These are phyloP conservation scores for Leccinum huronense DNA, from an alignment of 1,284 basidiomycete genomes.

Conservation along the genomic window DNA sequence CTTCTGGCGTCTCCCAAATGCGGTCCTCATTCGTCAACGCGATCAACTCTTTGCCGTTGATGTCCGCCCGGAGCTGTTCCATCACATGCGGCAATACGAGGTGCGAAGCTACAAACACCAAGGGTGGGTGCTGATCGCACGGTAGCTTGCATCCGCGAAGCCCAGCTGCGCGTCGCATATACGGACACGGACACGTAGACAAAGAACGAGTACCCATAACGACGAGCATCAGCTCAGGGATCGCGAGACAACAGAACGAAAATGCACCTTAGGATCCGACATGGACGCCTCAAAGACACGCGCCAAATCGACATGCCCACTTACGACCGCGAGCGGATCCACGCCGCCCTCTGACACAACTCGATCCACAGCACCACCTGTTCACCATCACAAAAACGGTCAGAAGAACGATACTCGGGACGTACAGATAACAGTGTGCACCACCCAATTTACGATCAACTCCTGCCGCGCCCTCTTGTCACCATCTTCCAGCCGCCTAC, in stretches of 20 bases:
- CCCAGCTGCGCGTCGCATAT: slow-evolving; percentile 37
- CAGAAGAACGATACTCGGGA: slow-evolving; percentile 12
- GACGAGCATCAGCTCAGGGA: background rate
- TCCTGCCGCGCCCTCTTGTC: slow-evolving; percentile 41
- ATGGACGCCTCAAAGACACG: slow-evolving; percentile 48
- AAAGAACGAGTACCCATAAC: background rate
- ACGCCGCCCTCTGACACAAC: slow-evolving; percentile 64
- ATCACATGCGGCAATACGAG: slow-evolving; percentile 68
- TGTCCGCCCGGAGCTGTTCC: slow-evolving; percentile 60
- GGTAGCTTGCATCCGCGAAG: slow-evolving; percentile 66
- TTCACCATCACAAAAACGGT: background rate
- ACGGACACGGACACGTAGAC: slow-evolving; percentile 14
- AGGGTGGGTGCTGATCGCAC: slow-evolving; percentile 61
- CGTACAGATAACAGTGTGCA: slow-evolving; percentile 70
- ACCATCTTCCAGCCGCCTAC: slow-evolving; percentile 1
- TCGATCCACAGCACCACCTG: slow-evolving; percentile 79
- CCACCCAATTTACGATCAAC: slow-evolving; percentile 55
- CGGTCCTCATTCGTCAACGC: slow-evolving; percentile 70
- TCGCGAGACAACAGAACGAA: background rate
- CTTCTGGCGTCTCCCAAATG: slow-evolving; percentile 84
- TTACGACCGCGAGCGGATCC: slow-evolving; percentile 67
- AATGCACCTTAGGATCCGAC: slow-evolving; percentile 44
- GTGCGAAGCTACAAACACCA: slow-evolving; percentile 77
- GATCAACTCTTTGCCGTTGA: slow-evolving; percentile 57
- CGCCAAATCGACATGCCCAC: slow-evolving; percentile 48